phyloP scores from a whole-genome alignment of 495 filamentous ascomycete genomes.

The Penicillium tannophilum region DNA sequence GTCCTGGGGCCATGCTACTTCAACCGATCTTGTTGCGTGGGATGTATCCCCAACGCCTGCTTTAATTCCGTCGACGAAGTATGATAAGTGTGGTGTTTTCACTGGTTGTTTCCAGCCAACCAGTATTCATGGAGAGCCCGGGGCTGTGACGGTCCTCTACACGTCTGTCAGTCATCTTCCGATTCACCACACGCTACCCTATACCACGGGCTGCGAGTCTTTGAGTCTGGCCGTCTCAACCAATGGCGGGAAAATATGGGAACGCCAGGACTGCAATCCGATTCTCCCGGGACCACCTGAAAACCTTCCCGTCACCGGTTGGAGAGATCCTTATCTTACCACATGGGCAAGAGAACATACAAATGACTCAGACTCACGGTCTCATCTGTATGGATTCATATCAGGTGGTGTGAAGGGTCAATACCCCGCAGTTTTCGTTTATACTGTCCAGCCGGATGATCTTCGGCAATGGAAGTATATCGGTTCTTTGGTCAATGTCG shows the following conservation, averaged over 20 bases:
- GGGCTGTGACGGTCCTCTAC: conserved; percentile 51
- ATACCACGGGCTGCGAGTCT: conserved; percentile 51
- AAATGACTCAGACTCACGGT: conserved; percentile 24
- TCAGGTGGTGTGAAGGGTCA: conserved; percentile 53
- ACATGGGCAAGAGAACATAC: conserved; percentile 45
- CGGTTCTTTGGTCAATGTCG: conserved; percentile 47
- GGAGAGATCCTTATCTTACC: conserved; percentile 56
- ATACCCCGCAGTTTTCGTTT: conserved; percentile 54
- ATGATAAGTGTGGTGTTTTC: conserved; percentile 55
- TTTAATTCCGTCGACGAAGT: conserved; percentile 40
- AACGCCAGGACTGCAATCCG: conserved; percentile 52
- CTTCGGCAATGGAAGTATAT: conserved; percentile 55
- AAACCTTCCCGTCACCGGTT: conserved; percentile 53
- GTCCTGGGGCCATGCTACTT: conserved; percentile 47
- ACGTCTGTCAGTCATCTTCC: conserved; percentile 55
- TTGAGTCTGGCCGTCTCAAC: conserved; percentile 51
- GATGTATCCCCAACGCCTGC: conserved; percentile 34
- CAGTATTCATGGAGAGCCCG: conserved; percentile 42
- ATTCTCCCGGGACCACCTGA: conserved; percentile 47
- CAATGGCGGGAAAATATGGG: conserved; percentile 53
- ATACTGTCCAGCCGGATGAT: conserved; percentile 48
- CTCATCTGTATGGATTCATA: conserved; percentile 52
- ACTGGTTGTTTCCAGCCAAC: conserved; percentile 51
- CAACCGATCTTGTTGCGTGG: conserved; percentile 47
- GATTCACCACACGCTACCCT: conserved; percentile 50